Base-by-base conservation (phyloP, 176 grass and related monocot genomes). In the Bonia amplexicaulis region DNA sequence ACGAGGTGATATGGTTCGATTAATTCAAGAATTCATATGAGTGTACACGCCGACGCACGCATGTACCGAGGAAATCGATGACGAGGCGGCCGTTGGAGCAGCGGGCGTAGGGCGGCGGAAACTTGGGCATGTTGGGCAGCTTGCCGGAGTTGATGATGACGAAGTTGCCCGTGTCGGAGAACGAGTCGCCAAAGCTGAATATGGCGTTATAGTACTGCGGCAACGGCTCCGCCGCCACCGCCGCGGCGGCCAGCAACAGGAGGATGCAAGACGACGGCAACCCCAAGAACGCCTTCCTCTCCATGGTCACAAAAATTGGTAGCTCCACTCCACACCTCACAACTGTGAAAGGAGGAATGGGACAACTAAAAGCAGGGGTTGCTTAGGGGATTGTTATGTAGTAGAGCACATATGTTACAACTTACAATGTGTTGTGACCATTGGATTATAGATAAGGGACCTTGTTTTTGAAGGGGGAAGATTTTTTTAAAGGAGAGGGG, bases 131-230 rank as follows among this genome's bases (percentile, higher is more conserved):
- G 83, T 89, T 89, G 16, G 87, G 87, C 16, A 94, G 89, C 57
- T 92, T 88, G 47, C 88, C 90, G 45, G 86, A 89, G 80, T 91
- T 87, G 81, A 94, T 89, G 79, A 92, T 94, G 53, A 92, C 93
- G 54, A 94, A 92, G 87, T 94, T 94, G 64, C 93, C 93, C 11
- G 93, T 94, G 78, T 94, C 93, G 7, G 93, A 89, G 89, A 90
- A 93, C 10, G 94, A 97, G 86, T 97, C 94, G 37, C 94, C 94
- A 78, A 97, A 97, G 85, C 91, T 94, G 79, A 97, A 97, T 26
- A 97, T 92, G 12, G 94, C 90, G 67, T 89, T 89, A 84, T 97
- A 97, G 70, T 90, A 90, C 72, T 66, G 77, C 76, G 69, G 81
- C 69, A 91, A 48, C 25, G 80, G 25, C 22, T 84, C 85, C 7